Conservation (phyloP, 768 basidiomycete species). For the Gloeophyllum trabeum region DNA sequence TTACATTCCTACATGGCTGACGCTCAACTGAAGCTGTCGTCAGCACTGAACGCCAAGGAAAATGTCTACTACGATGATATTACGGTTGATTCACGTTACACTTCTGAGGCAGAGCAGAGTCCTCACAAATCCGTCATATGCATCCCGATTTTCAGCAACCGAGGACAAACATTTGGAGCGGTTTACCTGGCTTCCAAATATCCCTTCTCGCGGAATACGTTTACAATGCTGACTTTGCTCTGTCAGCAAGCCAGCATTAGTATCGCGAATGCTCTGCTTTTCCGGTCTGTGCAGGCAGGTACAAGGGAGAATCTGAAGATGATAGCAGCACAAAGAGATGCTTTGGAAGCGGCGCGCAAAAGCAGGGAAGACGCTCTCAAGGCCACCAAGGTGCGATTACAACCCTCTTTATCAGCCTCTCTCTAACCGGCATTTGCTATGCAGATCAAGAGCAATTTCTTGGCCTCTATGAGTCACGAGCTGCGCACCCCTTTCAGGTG, state of each 20-base stretch:
- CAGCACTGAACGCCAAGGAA: conserved; percentile 60
- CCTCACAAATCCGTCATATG: conserved; percentile 52
- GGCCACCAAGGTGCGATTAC: conserved; percentile 46
- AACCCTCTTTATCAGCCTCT: not conserved
- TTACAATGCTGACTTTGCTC: conserved; percentile 51
- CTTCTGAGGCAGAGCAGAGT: conserved; percentile 55
- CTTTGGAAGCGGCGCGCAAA: conserved; percentile 55
- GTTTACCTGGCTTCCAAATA: conserved; percentile 58
- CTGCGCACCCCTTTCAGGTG: conserved; percentile 69
- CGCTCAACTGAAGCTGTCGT: not conserved
- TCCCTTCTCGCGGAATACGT: conserved; percentile 47
- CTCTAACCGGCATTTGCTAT: conserved; percentile 1
- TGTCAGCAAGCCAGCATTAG: conserved; percentile 71
- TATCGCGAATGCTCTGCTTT: conserved; percentile 63
- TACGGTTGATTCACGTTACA: conserved; percentile 53
- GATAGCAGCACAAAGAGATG: conserved; percentile 63
- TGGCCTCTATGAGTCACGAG: conserved; percentile 71
- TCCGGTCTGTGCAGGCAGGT: conserved; percentile 63
- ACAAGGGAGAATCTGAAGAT: conserved; percentile 68
- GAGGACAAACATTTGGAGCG: conserved; percentile 65
- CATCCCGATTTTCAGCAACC: conserved; percentile 63
- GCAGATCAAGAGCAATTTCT: conserved; percentile 69
- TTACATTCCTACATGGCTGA: too few species aligned
- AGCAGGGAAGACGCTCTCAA: conserved; percentile 66
- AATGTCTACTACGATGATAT: conserved; percentile 50